Base-by-base conservation (phyloP, 1,284 basidiomycete genomes). In the Ustilago curta region DNA sequence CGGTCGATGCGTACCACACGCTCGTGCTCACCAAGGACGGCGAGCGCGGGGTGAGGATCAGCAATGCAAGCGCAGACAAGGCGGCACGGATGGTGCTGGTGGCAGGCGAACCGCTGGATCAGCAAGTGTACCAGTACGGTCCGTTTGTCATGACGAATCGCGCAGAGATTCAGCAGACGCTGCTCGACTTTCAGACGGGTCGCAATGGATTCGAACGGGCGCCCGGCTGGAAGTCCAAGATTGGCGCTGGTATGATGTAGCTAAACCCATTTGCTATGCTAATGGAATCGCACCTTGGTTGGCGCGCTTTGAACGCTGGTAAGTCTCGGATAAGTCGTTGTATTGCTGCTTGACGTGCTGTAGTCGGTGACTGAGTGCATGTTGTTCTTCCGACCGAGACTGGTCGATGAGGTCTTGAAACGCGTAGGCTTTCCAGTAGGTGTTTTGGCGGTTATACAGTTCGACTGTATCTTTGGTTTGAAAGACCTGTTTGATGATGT, bases 141-240 rank as follows among this genome's bases (percentile, higher is more conserved):
- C 86, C 87, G 6, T 87, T 88, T 69, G 95, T 96, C 12, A 91
- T 95, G 89, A 94, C 91, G 8, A 90, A 88, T 3, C 87, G 87
- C 16, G 89, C 91, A 70, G 94, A 95, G 77, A 93, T 96, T 35
- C 89, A 91, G 80, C 88, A 92, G 83, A 93, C 95, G 0, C 85
- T 97, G 62, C 80, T 90, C 45, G 95, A 97, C 83, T 97, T 91
- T 90, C 91, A 91, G 86, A 85, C 86, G 47, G 91, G 90, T 19
- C 86, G 82, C 70, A 97, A 97, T 83, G 95, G 95, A 0, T 97
- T 97, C 83, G 95, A 98, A 86, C 91, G 91, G 53, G 94, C 93
- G 0, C 90, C 91, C 61, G 90, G 88, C 5, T 97, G 95, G 95
- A 89, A 91, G 86, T 93, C 92, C 79, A 88, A 91, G 83, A 95